Evolutionary conservation across 2,329 filamentous ascomycete genomes (phyloP).

Genomic region (Metarhizium album): DNA sequence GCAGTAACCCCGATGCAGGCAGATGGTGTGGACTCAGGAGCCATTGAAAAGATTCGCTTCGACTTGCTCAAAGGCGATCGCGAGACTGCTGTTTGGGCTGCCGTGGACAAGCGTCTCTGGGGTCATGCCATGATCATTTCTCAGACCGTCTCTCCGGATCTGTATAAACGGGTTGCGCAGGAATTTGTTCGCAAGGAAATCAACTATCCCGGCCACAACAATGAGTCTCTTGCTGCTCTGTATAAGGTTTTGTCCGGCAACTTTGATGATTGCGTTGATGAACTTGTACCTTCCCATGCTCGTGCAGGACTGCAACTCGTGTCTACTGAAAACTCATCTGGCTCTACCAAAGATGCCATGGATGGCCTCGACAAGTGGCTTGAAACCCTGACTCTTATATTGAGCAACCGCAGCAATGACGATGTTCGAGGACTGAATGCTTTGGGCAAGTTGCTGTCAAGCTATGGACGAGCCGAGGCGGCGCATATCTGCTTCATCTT

Average conservation of each 20-base stretch:
- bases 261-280: conserved; percentile 86
- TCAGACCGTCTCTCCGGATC: conserved; percentile 61
- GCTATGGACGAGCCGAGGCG: conserved; percentile 82
- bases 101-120: conserved; percentile 89
- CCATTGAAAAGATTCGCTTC: conserved; percentile 61
- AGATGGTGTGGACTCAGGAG: conserved; percentile 59
- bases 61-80: conserved; percentile 70
- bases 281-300: conserved; percentile 86
- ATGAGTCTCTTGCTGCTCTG: conserved; percentile 78
- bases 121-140: conserved; percentile 91
- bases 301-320: conserved; percentile 87
- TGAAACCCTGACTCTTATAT: conserved; percentile 74
- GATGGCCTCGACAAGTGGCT: conserved; percentile 89
- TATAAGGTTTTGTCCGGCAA: conserved; percentile 95
- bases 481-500: conserved; percentile 93
- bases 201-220: conserved; percentile 66
- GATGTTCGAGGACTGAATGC: conserved; percentile 70
- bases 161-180: conserved; percentile 88
- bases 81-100: conserved; percentile 86
- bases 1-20: conserved; percentile 32
- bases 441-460: conserved; percentile 69
- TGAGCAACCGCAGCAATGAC: conserved; percentile 77
- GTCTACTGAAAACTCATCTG: conserved; percentile 55
- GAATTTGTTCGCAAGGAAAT: conserved; percentile 96
- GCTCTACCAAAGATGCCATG: conserved; percentile 58